Conservation (phyloP, 2,329 filamentous ascomycete species). For the Botrytis paeoniae region DNA sequence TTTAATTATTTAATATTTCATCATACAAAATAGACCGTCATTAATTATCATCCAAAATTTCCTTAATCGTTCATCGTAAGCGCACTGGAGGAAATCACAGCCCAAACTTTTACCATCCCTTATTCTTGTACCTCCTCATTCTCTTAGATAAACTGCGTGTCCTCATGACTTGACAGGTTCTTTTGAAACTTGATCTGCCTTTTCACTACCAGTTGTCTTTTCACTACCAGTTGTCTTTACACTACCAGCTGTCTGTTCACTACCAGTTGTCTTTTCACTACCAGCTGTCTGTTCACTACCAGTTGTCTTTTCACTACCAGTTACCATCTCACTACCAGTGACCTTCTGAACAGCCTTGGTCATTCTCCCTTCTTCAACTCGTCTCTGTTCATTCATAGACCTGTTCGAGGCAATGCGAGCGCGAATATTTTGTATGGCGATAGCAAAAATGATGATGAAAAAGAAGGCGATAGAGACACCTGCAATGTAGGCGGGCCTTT, state of each 20-base stretch:
- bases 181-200: not conserved
- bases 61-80: not conserved
- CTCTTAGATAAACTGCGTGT: not conserved
- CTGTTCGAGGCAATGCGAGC: not conserved
- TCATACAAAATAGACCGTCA: not conserved
- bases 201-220: not conserved
- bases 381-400: not conserved
- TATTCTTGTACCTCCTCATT: not conserved
- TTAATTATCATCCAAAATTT: not conserved
- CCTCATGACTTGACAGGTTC: not conserved
- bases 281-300: too few relatives aligned
- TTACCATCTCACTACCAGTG: not conserved
- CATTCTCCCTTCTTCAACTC: not conserved
- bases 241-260: too few relatives aligned
- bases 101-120: not conserved
- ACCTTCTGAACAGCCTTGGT: not conserved
- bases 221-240: too few relatives aligned
- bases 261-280: too few relatives aligned
- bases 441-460: not conserved
- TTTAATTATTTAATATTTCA: not conserved
- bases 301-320: too few relatives aligned
- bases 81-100: not conserved
- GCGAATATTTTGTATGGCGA: not conserved
- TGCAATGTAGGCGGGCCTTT: not conserved
- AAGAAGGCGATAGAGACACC: not conserved